Evolutionary conservation across 2,329 filamentous ascomycete genomes (phyloP), one percentile per base, ranked within the genome.

Genomic region (Colletotrichum horii): DNA sequence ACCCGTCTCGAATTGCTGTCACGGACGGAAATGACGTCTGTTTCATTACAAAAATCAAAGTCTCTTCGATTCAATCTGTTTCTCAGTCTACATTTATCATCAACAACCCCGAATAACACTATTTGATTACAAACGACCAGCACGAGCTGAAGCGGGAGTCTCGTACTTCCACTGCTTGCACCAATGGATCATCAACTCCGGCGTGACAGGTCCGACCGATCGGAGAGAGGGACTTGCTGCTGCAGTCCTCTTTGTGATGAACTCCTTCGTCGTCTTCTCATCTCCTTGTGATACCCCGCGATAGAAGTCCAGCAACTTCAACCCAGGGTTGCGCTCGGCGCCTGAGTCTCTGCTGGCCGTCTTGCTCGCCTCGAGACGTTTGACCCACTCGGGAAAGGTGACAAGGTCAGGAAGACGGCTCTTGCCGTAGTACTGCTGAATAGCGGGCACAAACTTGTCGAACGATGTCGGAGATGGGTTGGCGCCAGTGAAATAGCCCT

Each of bases 271-370:
- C 2, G 75, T 30, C 60, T 74, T 4, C 28, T 67, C 8, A 26
- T 66, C 22, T 61, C 56, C 32, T 4, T 26, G 6, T 28, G 30
- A 15, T 16, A 65, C 48, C 4, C 79, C 82, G 64, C 81, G 81
- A 77, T 89, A 91, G 26, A 88, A 87, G 67, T 89, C 88, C 0
- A 91, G 76, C 56, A 92, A 82, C 81, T 91, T 91, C 55, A 90
- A 77, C 12, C 85, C 89, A 0, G 88, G 88, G 77, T 89, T 90
- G 56, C 80, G 81, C 12, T 73, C 62, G 3, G 82, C 83, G 0
- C 89, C 77, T 8, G 85, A 81, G 2, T 83, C 81, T 16, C 81
- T 83, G 4, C 80, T 81, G 4, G 80, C 58, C 6, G 30, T 78
- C 2, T 82, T 81, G 71, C 87, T 88, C 71, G 84, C 77, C 68